Base-by-base conservation (phyloP, 2,329 filamentous ascomycete species). In the Colletotrichum shisoi region DNA sequence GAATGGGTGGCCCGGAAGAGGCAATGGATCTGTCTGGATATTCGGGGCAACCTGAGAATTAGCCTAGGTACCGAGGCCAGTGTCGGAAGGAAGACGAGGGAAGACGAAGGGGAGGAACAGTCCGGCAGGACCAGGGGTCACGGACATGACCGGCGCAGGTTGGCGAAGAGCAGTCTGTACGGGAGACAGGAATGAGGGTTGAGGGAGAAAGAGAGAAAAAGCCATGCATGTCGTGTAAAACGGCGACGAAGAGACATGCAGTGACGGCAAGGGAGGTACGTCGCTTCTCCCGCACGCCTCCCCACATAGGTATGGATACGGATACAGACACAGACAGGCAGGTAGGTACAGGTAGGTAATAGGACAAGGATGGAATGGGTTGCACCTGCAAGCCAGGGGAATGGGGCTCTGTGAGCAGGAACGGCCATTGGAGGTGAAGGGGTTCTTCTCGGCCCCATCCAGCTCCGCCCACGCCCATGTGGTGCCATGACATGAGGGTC, bases 1-100 rank as follows among this genome's bases (percentile, higher is more conserved):
- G 73, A 31, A 69, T 67, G 72, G 67, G 69, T 65, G 69, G 67
- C 67, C 72, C 72, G 67, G 63, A 71, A 72, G 70, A 46, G 68
- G 68, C 57, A 70, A 63, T 51, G 63, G 62, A 69, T 70, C 65
- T 67, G 68, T 59, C 61, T 69, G 54, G 67, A 54, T 54, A 51
- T 49, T 27, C 31, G 37, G 53, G 40, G 40, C 4, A 24, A 39
- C 2, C 21, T 39, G 48, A 17, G 11, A 40, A 17, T 48, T 6
- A 42, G 51, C 31, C 17, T 17, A 39, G 63, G 52, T 9, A 31
- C 49, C 37, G 15, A 51, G 31, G 8, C 31, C 9, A 34, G 31
- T 8, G 31, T 34, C 31, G 31, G 31, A 34, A 34, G 31, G 31
- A 40, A 52, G 19, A 53, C 39, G 11, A 42, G 57, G 48, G 62